phyloP scores from a whole-genome alignment of 176 grass and related monocot genomes.

The Ampelocalamus luodianensis region DNA sequence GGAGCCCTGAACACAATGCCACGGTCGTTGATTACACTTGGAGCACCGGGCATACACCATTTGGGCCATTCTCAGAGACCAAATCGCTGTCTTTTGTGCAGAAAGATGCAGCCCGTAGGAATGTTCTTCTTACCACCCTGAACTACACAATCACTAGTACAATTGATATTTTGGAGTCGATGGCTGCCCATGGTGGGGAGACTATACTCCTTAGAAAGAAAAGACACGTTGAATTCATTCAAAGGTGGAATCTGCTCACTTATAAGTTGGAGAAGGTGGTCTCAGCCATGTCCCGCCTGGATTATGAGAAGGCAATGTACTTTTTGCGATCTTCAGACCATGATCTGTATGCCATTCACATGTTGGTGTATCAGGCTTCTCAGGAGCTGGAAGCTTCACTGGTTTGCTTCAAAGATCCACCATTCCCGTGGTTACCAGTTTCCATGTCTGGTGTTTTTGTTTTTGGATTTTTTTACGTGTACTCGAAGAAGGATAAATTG shows the following conservation, averaged over 20 bases:
- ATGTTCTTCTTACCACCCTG: constrained; percentile 82
- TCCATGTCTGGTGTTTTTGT: constrained; percentile 76
- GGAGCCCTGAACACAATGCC: constrained; percentile 73
- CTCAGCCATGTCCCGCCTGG: constrained; percentile 82
- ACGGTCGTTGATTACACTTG: constrained; percentile 87
- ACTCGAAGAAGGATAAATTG: constrained; percentile 71
- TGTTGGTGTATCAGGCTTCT: constrained; percentile 78
- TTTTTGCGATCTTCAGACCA: constrained; percentile 82
- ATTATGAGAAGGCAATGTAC: constrained; percentile 91
- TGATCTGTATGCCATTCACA: constrained; percentile 85
- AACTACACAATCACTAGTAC: constrained; percentile 83
- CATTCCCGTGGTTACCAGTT: constrained; percentile 84
- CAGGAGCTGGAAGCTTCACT: constrained; percentile 89
- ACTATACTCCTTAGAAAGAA: constrained; percentile 85
- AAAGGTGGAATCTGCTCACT: constrained; percentile 91
- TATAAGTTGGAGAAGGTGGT: constrained; percentile 91
- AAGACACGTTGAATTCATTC: constrained; percentile 81
- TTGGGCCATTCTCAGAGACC: constrained; percentile 89
- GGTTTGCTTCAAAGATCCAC: constrained; percentile 90
- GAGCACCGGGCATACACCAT: constrained; percentile 89
- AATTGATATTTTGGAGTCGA: constrained; percentile 70
- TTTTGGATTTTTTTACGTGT: constrained; percentile 81
- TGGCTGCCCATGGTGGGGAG: constrained; percentile 82
- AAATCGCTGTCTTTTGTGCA: constrained; percentile 92
- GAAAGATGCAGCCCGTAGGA: constrained; percentile 85